phyloP scores from a whole-genome alignment of 192 early-diverging fungal genomes.

The Coemansia sp. region DNA sequence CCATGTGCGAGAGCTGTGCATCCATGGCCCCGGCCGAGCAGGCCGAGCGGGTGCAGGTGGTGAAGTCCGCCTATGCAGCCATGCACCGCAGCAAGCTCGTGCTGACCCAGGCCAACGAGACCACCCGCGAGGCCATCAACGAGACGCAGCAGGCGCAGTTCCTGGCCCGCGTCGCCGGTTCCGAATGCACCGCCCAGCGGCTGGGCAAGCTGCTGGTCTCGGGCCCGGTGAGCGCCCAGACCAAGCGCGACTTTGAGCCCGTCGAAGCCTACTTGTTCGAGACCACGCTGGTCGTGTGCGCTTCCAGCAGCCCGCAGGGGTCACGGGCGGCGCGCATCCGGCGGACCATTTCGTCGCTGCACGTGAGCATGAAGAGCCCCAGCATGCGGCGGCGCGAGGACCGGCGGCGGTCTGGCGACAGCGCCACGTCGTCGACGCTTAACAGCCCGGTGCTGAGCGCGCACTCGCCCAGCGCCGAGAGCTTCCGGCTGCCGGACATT shows the following conservation, averaged over 20 bases:
- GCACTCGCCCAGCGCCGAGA: conserved; percentile 13
- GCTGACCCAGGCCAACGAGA: conserved; percentile 44
- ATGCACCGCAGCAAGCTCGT: conserved; percentile 40
- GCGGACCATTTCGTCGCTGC: conserved; percentile 45
- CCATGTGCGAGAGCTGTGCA: conserved; percentile 17
- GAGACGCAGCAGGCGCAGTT: conserved; percentile 24
- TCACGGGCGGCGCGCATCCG: conserved; percentile 18
- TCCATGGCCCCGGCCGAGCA: conserved; percentile 7
- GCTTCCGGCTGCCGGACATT: conserved; percentile 37
- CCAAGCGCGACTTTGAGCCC: conserved; percentile 20
- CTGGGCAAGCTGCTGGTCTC: conserved; percentile 31
- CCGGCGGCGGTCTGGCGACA: conserved; percentile 29
- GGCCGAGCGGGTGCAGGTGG: conserved; percentile 10
- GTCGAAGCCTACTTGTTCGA: conserved; percentile 40
- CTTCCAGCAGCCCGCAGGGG: conserved; percentile 1
- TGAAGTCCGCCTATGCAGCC: conserved; percentile 30
- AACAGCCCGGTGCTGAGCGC: conserved; percentile 14
- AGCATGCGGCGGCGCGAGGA: conserved; percentile 6
- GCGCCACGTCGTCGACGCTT: conserved; percentile 32
- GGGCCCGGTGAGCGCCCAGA: conserved; percentile 13
- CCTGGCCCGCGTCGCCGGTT: conserved; percentile 28
- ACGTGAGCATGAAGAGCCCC: conserved; percentile 22
- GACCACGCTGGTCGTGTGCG: conserved; percentile 24
- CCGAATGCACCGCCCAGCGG: not conserved
- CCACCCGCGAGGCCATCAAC: conserved; percentile 37